Base-by-base conservation (phyloP, 1,139 yeast species). In the Kodamaea fungicola region DNA sequence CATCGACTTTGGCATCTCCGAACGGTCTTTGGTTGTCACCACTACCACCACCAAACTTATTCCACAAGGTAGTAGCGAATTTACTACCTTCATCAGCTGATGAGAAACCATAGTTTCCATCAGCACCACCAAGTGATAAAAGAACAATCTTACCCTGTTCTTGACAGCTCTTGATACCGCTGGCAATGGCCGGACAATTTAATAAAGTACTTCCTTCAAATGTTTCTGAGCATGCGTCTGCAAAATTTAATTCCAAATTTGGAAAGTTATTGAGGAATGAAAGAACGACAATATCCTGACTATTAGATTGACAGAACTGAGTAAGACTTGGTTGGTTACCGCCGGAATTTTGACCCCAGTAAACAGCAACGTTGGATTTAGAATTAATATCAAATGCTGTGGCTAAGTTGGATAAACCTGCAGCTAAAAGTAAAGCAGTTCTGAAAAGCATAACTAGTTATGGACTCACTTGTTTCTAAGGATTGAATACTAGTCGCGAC, bases 311-410 rank as follows among this genome's bases (percentile, higher is more conserved):
- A 41, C 57, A 53, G 42, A 49, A 51, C 19, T 37, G 23, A 25
- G 35, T 35, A 38, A 52, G 44, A 2, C 40, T 31, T 19, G 38
- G 32, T 29, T 50, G 52, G 33, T 39, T 28, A 2, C 45, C 44
- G 28, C 41, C 44, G 23, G 55, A 40, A 33, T 52, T 50, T 26
- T 52, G 55, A 30, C 57, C 57, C 55, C 55, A 52, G 40, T 52
- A 53, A 8, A 47, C 45, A 7, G 48, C 56, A 7, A 51, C 43
- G 30, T 43, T 43, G 3, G 16, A 13, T 10, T 30, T 32, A 21
- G 34, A 21, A n/a, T 13, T 13, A 12, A 26, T 25, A 22, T 30
- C 27, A 22, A 37, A 30, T 5, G 38, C 41, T 8, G 10, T 31
- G 25, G 35, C 37, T 12, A 31, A 19, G 23, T 27, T 27, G 28